These are phyloP conservation scores for Mucor indicus DNA, from an alignment of 371 early-diverging fungal species.

Conservation along the genomic window DNA sequence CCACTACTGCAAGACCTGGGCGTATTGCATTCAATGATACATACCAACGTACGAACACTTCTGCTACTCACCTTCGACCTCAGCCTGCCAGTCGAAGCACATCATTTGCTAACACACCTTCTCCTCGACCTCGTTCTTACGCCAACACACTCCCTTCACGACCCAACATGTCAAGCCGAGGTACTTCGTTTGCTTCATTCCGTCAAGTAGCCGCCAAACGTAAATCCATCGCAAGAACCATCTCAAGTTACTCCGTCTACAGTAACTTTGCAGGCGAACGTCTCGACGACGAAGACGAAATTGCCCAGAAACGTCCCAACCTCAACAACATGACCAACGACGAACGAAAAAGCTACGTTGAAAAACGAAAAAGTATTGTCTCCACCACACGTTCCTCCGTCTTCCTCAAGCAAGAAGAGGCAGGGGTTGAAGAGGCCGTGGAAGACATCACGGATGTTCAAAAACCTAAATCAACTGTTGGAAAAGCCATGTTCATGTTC, in stretches of 20 bases:
- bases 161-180: constrained; percentile 14
- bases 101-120: neutral
- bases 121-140: constrained; percentile 3
- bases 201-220: constrained; percentile 8
- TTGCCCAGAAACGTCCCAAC: neutral
- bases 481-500: constrained; percentile 75
- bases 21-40: too few species aligned
- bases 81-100: neutral
- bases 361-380: neutral
- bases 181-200: constrained; percentile 7
- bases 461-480: constrained; percentile 49
- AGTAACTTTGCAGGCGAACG: constrained; percentile 36
- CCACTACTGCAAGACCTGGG: neutral
- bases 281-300: constrained; percentile 15
- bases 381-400: neutral
- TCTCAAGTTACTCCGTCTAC: constrained; percentile 28
- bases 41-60: too few species aligned
- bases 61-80: neutral
- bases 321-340: neutral
- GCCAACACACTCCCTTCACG: constrained; percentile 1
- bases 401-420: constrained; percentile 9
- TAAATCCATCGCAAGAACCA: constrained; percentile 20
- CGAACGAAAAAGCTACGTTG: too few species aligned
- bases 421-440: constrained; percentile 7
- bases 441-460: constrained; percentile 5